Evolutionary conservation across 768 basidiomycete genomes (phyloP).

Genomic region (Leccinum subgranulosum): DNA sequence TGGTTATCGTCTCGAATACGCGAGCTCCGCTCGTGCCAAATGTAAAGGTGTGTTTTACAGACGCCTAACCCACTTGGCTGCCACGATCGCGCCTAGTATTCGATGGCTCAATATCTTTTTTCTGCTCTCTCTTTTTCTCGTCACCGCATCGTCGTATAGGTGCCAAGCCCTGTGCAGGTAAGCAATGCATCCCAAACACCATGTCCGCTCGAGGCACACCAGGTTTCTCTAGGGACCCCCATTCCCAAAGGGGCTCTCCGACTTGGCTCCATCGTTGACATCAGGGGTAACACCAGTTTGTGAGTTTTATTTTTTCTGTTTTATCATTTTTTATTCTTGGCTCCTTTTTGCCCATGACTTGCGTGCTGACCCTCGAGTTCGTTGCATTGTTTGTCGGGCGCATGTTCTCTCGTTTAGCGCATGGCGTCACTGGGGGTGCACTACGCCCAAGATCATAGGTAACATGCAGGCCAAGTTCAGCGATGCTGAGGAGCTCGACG

Average conservation of each 20-base stretch:
- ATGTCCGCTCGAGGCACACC: conserved; percentile 7
- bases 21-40: conserved; percentile 61
- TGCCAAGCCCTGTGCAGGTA: conserved; percentile 74
- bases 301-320: conserved; percentile 30
- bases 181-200: conserved; percentile 11
- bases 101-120: background rate
- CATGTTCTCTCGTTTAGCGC: conserved; percentile 36
- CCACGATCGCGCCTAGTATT: conserved; percentile 11
- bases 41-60: conserved; percentile 61
- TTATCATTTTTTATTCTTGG: background rate
- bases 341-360: background rate
- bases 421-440: conserved; percentile 94
- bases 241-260: conserved; percentile 74
- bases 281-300: conserved; percentile 69
- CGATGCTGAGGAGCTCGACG: conserved; percentile 71
- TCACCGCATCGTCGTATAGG: conserved; percentile 41
- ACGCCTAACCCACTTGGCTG: background rate
- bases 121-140: conserved; percentile 18
- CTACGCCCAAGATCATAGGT: conserved; percentile 60
- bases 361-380: background rate
- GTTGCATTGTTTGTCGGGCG: background rate
- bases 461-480: conserved; percentile 68
- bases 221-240: conserved; percentile 48
- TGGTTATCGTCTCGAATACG: conserved; percentile 80
- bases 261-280: conserved; percentile 71